These are phyloP conservation scores for Podosphaera xanthii DNA, from an alignment of 2,329 filamentous ascomycete genomes.

Conservation along the genomic window DNA sequence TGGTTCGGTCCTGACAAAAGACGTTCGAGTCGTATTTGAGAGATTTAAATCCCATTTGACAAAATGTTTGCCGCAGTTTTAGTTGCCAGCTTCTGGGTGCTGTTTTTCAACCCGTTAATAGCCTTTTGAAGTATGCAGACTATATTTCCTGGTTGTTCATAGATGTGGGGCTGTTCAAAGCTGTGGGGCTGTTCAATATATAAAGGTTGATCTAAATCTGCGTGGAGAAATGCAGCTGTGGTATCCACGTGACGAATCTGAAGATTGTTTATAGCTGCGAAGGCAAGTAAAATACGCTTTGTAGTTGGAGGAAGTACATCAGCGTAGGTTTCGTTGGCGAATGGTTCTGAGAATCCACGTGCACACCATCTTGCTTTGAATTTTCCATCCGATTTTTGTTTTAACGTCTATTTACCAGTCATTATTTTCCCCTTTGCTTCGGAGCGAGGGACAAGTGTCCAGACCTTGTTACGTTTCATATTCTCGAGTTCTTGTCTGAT, in stretches of 20 bases:
- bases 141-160: not conserved
- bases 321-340: no score
- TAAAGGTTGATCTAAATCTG: not conserved
- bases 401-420: no score
- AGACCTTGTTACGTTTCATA: no score
- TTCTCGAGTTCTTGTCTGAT: no score
- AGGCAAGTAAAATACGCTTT: not conserved
- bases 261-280: not conserved
- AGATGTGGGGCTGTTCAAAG: no score
- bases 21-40: not conserved
- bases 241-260: slow-evolving; percentile 1
- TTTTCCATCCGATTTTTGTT: no score
- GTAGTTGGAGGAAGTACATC: not conserved
- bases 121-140: not conserved
- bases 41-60: not conserved
- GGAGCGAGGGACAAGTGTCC: no score
- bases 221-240: not conserved
- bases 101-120: not conserved
- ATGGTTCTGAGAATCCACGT: no score
- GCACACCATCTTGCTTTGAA: no score
- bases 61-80: not conserved
- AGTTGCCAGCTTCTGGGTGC: not conserved
- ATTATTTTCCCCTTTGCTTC: no score
- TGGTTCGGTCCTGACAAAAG: not conserved
- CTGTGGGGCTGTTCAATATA: slow-evolving; percentile 1